Evolutionary conservation across 176 grass and related monocot species (phyloP), one percentile per base, ranked within the genome.

Genomic region (Hordeum marinum): DNA sequence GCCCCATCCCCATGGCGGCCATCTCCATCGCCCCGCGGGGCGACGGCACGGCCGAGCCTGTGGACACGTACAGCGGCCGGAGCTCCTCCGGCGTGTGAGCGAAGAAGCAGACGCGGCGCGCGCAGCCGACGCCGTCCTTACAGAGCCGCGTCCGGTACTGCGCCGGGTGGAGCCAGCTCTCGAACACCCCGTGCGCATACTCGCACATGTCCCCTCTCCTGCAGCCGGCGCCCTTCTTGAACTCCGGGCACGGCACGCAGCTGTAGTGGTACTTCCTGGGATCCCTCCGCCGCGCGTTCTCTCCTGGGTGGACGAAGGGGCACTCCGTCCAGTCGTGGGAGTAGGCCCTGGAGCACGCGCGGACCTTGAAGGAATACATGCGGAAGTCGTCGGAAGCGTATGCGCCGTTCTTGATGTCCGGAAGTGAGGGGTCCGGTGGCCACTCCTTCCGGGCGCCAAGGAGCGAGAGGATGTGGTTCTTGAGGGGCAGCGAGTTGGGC

Each of bases 301-400:
- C 93, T 15, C 93, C 93, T 26, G 93, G 93, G 63, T 95, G 93
- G 46, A 95, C 93, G 86, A 95, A 95, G 20, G 93, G 93, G 76
- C 93, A 95, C 88, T 95, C 93, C 0, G 93, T 95, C 93, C 93
- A 95, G 66, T 95, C 93, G 80, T 95, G 93, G 23, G 93, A 95
- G 64, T 95, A 95, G 7, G 93, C 93, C 27, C 93, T 71, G 0
- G 93, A 95, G 88, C 93, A 95, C 0, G 93, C 90, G 63, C 89
- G 85, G 21, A 95, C 90, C 88, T 95, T 95, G 90, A 95, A 95
- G 9, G 93, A 88, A 67, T 88, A 95, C 88, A 95, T 95, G 48
- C 93, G 83, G 80, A 95, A 95, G 79, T 95, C 93, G 80, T 95
- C 93, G 39, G 93, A 88, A 27, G 90, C 85, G 85, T 92, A 95